phyloP scores from a whole-genome alignment of 2,329 filamentous ascomycete species.

The Nemania diffusa region DNA sequence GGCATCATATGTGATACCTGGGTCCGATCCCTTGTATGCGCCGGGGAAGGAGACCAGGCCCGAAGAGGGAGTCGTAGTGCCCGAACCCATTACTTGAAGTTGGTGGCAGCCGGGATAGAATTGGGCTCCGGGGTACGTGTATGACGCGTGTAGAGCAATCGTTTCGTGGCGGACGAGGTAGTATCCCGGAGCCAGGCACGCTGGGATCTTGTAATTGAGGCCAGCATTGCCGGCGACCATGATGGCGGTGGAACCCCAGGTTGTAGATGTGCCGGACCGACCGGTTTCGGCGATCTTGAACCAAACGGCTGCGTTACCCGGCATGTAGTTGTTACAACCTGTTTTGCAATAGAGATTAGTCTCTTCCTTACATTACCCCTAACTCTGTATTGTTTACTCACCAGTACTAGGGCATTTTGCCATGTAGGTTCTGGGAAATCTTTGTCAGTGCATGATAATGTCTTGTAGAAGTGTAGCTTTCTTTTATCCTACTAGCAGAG shows the following conservation, averaged over 20 bases:
- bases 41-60: constrained; percentile 63
- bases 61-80: constrained; percentile 54
- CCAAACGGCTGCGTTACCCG: constrained; percentile 57
- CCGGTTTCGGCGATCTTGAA: constrained; percentile 65
- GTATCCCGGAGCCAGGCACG: constrained; percentile 62
- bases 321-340: constrained; percentile 42
- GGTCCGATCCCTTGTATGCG: constrained; percentile 60
- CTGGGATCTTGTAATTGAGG: constrained; percentile 64
- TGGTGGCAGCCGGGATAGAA: constrained; percentile 69
- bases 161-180: constrained; percentile 69
- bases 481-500: background rate
- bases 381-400: constrained; percentile 36
- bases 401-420: constrained; percentile 64
- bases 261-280: constrained; percentile 60
- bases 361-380: background rate
- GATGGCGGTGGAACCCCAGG: constrained; percentile 59
- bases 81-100: constrained; percentile 63
- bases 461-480: background rate
- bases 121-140: constrained; percentile 57
- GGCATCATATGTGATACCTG: constrained; percentile 63
- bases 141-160: constrained; percentile 62
- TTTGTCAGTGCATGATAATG: background rate
- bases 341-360: background rate
- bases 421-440: constrained; percentile 61
- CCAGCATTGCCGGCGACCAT: constrained; percentile 57